A percentile compares a stretch with the other conserved stretches of the same genome.
phyloP scores from a whole-genome alignment of 2,329 filamentous ascomycete species.

The Fusarium avenaceum region DNA sequence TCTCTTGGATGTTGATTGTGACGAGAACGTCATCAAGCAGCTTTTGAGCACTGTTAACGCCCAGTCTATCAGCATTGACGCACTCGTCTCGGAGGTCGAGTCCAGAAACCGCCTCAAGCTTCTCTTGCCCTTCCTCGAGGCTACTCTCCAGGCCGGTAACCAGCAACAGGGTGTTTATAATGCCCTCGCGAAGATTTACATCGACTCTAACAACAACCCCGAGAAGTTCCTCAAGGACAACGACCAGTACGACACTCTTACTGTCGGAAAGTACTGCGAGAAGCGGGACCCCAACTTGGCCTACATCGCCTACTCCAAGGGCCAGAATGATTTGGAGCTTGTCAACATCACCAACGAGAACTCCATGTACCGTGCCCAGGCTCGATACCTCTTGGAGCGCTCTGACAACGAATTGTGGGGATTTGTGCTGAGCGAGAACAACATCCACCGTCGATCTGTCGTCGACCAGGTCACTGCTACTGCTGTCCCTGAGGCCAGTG shows the following conservation, averaged over 20 bases:
- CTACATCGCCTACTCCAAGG: constrained; percentile 95
- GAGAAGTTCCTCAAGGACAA: constrained; percentile 99
- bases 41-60: constrained; percentile 88
- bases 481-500: constrained; percentile 90
- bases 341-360: constrained; percentile 99
- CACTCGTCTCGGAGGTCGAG: constrained; percentile 95
- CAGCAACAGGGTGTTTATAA: constrained; percentile 98
- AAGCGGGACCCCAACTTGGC: constrained; percentile 97
- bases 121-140: constrained; percentile 94
- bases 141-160: constrained; percentile 88
- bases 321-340: constrained; percentile 95
- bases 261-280: constrained; percentile 97
- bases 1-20: constrained; percentile 95
- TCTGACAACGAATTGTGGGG: constrained; percentile 92
- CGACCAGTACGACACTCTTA: constrained; percentile 92
- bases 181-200: constrained; percentile 98
- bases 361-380: constrained; percentile 99
- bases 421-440: constrained; percentile 96
- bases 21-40: constrained; percentile 95
- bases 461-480: constrained; percentile 97
- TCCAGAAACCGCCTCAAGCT: constrained; percentile 95
- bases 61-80: constrained; percentile 89
- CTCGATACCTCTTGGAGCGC: constrained; percentile 91
- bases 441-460: constrained; percentile 91
- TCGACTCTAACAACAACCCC: constrained; percentile 97